These are phyloP conservation scores for Agrocybe pediades DNA, from an alignment of 768 basidiomycete genomes.

Conservation along the genomic window DNA sequence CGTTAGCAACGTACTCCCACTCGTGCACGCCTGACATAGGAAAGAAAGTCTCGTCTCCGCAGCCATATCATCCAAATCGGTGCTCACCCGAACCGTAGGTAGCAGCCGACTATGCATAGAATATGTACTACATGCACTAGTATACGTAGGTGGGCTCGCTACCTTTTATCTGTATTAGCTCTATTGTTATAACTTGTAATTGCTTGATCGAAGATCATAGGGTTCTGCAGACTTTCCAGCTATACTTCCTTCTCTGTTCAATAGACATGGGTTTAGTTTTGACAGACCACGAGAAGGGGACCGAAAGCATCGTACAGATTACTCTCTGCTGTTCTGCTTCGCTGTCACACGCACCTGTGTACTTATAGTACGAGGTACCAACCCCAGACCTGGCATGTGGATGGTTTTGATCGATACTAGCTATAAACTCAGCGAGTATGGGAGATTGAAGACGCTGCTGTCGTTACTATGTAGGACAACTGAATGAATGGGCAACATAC, in stretches of 20 bases:
- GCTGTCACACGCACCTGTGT: background rate
- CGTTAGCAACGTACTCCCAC: too few relatives aligned
- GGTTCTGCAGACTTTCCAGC: background rate
- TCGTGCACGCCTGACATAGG: background rate
- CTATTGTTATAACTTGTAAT: background rate
- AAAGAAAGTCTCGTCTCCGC: background rate
- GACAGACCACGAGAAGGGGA: background rate
- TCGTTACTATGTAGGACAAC: background rate
- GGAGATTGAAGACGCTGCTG: too few relatives aligned
- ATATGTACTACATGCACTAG: too few relatives aligned
- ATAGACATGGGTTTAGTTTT: background rate
- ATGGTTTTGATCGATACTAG: slow-evolving; percentile 1
- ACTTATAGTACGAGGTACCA: background rate
- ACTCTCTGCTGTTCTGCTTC: background rate
- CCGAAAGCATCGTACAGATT: background rate
- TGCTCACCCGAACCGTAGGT: background rate
- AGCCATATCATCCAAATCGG: background rate
- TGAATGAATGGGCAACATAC: too few relatives aligned
- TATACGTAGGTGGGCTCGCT: too few relatives aligned
- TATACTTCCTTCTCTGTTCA: background rate
- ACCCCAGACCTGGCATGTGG: background rate
- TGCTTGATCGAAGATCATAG: background rate
- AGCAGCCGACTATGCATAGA: background rate
- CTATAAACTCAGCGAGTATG: background rate
- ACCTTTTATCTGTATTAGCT: background rate